phyloP scores from a whole-genome alignment of 768 basidiomycete species.

The Calocybe cyanea region DNA sequence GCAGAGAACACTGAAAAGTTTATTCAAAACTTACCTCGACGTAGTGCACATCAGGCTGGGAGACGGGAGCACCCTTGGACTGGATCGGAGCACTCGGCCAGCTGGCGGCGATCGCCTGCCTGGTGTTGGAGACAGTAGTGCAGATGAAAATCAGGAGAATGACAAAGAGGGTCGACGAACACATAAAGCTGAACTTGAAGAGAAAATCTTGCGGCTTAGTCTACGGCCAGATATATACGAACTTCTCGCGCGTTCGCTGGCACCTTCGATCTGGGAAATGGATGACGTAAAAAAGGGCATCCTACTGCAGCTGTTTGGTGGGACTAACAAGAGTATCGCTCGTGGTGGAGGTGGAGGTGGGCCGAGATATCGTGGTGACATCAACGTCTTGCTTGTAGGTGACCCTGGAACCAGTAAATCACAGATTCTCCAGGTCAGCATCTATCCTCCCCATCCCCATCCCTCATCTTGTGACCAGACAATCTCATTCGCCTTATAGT shows the following conservation, averaged over 20 bases:
- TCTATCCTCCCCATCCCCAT: background rate
- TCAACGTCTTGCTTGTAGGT: slow-evolving; percentile 95
- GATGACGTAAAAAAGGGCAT: slow-evolving; percentile 99
- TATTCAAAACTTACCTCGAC: slow-evolving; percentile 98
- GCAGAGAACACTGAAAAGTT: slow-evolving; percentile 85
- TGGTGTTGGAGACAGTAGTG: slow-evolving; percentile 68
- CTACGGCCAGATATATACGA: slow-evolving; percentile 81
- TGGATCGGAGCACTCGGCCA: slow-evolving; percentile 76
- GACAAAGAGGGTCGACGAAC: slow-evolving; percentile 38
- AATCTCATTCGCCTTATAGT: slow-evolving; percentile 42
- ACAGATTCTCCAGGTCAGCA: slow-evolving; percentile 82
- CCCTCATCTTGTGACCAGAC: background rate
- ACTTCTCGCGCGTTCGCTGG: slow-evolving; percentile 76
- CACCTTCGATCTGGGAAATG: slow-evolving; percentile 97
- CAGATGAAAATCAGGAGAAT: slow-evolving; percentile 53
- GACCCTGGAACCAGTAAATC: slow-evolving; percentile 97
- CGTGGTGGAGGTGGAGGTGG: slow-evolving; percentile 94
- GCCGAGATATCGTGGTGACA: slow-evolving; percentile 94
- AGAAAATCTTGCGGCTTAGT: slow-evolving; percentile 70
- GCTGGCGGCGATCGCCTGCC: slow-evolving; percentile 65
- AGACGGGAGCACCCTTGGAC: slow-evolving; percentile 63
- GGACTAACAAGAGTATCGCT: slow-evolving; percentile 94
- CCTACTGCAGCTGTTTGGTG: slow-evolving; percentile 91
- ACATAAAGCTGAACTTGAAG: slow-evolving; percentile 72
- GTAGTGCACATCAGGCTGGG: slow-evolving; percentile 88